These are phyloP conservation scores for Tuber borchii DNA, from an alignment of 495 filamentous ascomycete genomes.

Conservation along the genomic window DNA sequence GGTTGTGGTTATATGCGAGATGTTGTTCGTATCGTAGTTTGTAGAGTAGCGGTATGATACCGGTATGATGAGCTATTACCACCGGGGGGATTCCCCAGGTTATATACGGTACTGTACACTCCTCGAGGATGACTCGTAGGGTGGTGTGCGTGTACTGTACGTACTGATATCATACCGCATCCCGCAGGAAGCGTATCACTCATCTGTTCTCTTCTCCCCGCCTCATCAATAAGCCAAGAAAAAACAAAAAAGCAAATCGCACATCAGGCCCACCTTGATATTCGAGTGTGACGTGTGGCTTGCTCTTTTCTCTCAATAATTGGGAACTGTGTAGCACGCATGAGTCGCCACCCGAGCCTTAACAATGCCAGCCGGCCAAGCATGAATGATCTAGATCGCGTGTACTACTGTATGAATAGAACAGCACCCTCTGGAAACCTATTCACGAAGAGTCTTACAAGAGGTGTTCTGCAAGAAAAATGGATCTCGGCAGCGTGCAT, in stretches of 20 bases:
- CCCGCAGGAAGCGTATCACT: background rate
- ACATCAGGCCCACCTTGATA: background rate
- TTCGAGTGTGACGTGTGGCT: background rate
- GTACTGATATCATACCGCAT: background rate
- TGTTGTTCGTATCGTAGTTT: background rate
- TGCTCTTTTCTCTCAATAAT: background rate
- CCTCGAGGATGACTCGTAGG: background rate
- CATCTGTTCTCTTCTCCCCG: background rate
- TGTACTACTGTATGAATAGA: background rate
- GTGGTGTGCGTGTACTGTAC: background rate
- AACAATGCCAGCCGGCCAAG: background rate
- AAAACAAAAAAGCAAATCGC: background rate
- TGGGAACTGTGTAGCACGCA: background rate
- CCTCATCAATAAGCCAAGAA: background rate
- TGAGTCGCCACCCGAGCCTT: background rate
- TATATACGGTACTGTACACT: background rate
- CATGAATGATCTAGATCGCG: background rate
- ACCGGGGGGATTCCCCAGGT: background rate
- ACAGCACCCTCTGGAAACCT: background rate
- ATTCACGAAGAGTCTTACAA: background rate
- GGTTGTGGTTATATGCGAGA: background rate
- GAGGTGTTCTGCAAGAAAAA: background rate
- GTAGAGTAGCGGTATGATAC: background rate
- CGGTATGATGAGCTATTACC: background rate
- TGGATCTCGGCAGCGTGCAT: background rate